A percentile compares a stretch with the other conserved stretches of the same genome.
These are phyloP conservation scores for Nidula niveotomentosa DNA, from an alignment of 1,284 basidiomycete genomes.

Conservation along the genomic window DNA sequence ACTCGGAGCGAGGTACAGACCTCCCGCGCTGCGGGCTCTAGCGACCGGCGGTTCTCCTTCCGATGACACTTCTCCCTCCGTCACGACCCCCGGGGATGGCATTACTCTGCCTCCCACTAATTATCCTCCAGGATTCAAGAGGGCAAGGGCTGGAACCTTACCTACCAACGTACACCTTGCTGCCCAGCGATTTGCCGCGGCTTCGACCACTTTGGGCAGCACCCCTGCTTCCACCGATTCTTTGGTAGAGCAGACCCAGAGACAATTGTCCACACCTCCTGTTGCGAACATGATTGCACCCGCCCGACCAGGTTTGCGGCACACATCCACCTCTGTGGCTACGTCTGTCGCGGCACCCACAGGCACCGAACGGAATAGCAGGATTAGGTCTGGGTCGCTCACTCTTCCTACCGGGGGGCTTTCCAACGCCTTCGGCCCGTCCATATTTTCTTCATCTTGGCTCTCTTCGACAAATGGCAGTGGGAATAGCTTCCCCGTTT, in stretches of 20 bases:
- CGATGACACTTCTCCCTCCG: constrained; percentile 57
- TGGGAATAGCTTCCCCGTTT: constrained; percentile 55
- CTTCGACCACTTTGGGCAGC: constrained; percentile 55
- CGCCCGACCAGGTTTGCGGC: constrained; percentile 73
- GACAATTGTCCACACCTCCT: constrained; percentile 41
- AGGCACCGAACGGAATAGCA: constrained; percentile 68
- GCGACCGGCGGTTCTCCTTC: constrained; percentile 70
- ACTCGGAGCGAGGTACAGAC: constrained; percentile 67
- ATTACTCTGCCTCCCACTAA: constrained; percentile 62
- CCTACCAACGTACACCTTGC: constrained; percentile 87
- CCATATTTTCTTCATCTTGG: constrained; percentile 88
- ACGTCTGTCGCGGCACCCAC: constrained; percentile 61
- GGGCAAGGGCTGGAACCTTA: constrained; percentile 86
- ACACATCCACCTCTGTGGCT: constrained; percentile 67
- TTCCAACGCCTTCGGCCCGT: constrained; percentile 86
- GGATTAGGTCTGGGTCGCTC: constrained; percentile 87
- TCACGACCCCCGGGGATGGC: constrained; percentile 56
- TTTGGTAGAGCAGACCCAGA: constrained; percentile 58
- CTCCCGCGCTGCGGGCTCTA: constrained; percentile 76
- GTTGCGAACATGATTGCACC: constrained; percentile 41
- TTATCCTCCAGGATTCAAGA: constrained; percentile 78
- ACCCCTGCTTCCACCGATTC: constrained; percentile 63
- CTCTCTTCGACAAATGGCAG: constrained; percentile 63
- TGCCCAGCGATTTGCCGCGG: constrained; percentile 77
- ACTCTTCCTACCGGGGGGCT: constrained; percentile 76